Percentiles rank a stretch among this genome's conserved stretches.
Evolutionary conservation across 78 protist genomes (phyloP).

Genomic region (Planoprotostelium fungivorum): DNA sequence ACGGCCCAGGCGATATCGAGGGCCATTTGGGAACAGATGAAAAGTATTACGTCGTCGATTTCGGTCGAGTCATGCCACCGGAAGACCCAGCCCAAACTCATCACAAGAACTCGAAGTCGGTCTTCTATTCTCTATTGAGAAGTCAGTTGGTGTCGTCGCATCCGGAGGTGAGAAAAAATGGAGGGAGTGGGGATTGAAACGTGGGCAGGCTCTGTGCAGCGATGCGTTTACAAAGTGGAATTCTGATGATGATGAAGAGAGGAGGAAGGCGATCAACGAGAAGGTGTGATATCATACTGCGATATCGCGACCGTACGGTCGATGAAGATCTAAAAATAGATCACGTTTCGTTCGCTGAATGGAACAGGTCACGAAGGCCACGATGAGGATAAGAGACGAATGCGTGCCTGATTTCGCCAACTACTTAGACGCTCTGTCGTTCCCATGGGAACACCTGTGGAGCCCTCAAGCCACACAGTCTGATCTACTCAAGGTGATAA

Average conservation of each 20-base stretch:
- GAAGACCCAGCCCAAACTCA: conserved; percentile 18
- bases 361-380: neutral
- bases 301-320: neutral
- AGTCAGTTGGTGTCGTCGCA: neutral
- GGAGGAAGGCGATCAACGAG: neutral
- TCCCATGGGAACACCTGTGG: conserved; percentile 34
- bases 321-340: too few relatives aligned
- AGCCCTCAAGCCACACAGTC: neutral
- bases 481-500: neutral
- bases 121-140: neutral
- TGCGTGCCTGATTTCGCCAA: neutral
- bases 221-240: conserved; percentile 37
- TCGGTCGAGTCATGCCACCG: conserved; percentile 8
- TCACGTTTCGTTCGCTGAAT: neutral
- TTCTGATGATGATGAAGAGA: neutral
- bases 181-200: too few relatives aligned
- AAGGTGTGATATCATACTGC: neutral
- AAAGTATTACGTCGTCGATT: conserved; percentile 8
- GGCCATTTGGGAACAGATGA: conserved; percentile 11
- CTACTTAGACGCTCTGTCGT: conserved; percentile 24
- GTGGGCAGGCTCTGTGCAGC: conserved; percentile 49
- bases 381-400: neutral
- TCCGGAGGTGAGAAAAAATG: conserved; percentile 21
- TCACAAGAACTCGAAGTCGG: neutral
- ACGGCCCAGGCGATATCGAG: conserved; percentile 18